Evolutionary conservation across 495 filamentous ascomycete species (phyloP).

Genomic region (Daldinia concentrica): DNA sequence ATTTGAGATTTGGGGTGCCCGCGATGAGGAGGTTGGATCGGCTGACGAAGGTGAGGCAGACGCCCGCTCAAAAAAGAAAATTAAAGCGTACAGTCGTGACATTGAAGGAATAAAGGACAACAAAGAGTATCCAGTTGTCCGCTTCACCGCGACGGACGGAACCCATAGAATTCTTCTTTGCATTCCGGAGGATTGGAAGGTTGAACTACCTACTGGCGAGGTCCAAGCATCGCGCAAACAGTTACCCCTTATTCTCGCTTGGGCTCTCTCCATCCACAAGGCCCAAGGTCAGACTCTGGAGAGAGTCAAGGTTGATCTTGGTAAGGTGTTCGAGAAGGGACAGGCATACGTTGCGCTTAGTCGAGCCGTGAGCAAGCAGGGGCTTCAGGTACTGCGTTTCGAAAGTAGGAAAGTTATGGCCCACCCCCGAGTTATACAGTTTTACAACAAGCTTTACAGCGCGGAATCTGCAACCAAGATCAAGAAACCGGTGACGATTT

Average conservation of each 20-base stretch:
- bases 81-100: slow-evolving; percentile 51
- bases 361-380: slow-evolving; percentile 85
- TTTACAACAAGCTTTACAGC: slow-evolving; percentile 82
- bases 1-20: slow-evolving; percentile 70
- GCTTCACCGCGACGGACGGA: slow-evolving; percentile 81
- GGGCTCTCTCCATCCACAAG: slow-evolving; percentile 98
- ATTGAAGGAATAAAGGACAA: slow-evolving; percentile 48
- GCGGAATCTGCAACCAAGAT: slow-evolving; percentile 55
- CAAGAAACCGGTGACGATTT: slow-evolving; percentile 44
- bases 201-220: slow-evolving; percentile 94
- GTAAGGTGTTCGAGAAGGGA: slow-evolving; percentile 93
- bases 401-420: slow-evolving; percentile 93
- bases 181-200: slow-evolving; percentile 90
- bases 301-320: slow-evolving; percentile 92
- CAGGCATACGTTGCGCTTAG: slow-evolving; percentile 86
- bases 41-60: slow-evolving; percentile 53
- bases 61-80: slow-evolving; percentile 57
- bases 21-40: slow-evolving; percentile 60
- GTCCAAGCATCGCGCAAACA: slow-evolving; percentile 84
- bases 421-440: slow-evolving; percentile 82
- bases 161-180: slow-evolving; percentile 80
- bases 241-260: slow-evolving; percentile 89
- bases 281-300: slow-evolving; percentile 97
- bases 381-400: slow-evolving; percentile 89
- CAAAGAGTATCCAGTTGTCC: slow-evolving; percentile 79